Conservation (phyloP, 305 asterid species). For the Fraxinus xanthoxyloides region DNA sequence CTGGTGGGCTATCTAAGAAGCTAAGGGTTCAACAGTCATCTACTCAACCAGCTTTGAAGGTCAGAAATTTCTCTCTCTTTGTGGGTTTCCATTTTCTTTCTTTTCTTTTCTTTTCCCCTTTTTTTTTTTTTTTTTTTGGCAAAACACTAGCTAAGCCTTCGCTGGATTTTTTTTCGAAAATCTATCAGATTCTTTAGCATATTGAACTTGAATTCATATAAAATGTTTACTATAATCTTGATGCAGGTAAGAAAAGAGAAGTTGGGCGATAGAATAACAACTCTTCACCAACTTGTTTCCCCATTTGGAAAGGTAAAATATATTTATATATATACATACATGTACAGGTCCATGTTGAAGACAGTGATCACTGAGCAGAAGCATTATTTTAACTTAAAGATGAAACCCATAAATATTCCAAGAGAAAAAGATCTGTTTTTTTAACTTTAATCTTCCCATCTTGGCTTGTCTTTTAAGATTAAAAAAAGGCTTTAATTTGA, state of each 20-base stretch:
- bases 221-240: not conserved
- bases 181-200: not conserved
- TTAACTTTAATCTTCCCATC: constrained; percentile 17
- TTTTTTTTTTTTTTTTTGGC: not conserved
- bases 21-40: constrained; percentile 60
- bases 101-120: too few relatives aligned
- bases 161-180: not conserved
- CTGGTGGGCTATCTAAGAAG: constrained; percentile 57
- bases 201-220: not conserved
- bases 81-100: not conserved
- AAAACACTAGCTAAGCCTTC: not conserved
- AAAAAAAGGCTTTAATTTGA: constrained; percentile 29
- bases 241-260: constrained; percentile 70
- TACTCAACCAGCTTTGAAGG: constrained; percentile 59
- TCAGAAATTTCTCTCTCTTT: constrained; percentile 25
- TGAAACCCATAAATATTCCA: constrained; percentile 28
- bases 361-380: not conserved
- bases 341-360: not conserved
- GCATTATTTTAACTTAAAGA: constrained; percentile 22
- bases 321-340: not conserved
- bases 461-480: constrained; percentile 28
- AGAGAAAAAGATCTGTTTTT: not conserved
- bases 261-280: constrained; percentile 72
- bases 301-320: constrained; percentile 78
- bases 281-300: constrained; percentile 76